Conservation (phyloP, 2,329 filamentous ascomycete species). For the Cladosporium halotolerans region DNA sequence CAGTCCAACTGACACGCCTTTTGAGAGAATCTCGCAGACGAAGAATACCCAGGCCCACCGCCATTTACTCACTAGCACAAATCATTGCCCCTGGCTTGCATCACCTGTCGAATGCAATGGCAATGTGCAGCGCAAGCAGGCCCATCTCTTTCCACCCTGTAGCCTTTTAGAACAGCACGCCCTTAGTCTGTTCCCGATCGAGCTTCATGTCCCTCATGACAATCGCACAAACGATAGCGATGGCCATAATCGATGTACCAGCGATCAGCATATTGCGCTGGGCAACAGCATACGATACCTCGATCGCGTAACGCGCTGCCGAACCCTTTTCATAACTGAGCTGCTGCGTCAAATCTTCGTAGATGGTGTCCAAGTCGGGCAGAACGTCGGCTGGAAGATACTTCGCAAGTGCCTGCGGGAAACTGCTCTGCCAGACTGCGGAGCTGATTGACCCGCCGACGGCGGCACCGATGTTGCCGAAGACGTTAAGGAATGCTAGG, state of each 20-base stretch:
- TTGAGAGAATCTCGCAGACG: too few relatives aligned
- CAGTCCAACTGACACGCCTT: too few relatives aligned
- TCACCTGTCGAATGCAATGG: too few relatives aligned
- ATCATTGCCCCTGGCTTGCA: too few relatives aligned
- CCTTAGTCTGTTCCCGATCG: slow-evolving; percentile 14
- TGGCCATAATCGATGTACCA: slow-evolving; percentile 18
- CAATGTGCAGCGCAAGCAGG: too few relatives aligned
- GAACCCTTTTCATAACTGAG: slow-evolving; percentile 47
- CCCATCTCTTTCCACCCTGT: too few relatives aligned
- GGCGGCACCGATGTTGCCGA: slow-evolving; percentile 40
- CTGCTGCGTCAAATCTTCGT: slow-evolving; percentile 49
- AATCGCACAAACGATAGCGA: slow-evolving; percentile 12
- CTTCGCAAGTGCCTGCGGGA: slow-evolving; percentile 17
- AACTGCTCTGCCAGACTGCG: slow-evolving; percentile 23
- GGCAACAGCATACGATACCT: slow-evolving; percentile 30
- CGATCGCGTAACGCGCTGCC: slow-evolving; percentile 41
- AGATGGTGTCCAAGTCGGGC: slow-evolving; percentile 33
- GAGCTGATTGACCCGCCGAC: slow-evolving; percentile 41
- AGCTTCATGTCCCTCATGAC: slow-evolving; percentile 20
- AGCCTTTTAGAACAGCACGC: slow-evolving; percentile 5
- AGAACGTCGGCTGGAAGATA: slow-evolving; percentile 12
- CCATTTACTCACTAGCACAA: too few relatives aligned
- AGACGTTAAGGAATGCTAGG: slow-evolving; percentile 30
- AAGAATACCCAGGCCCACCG: too few relatives aligned
- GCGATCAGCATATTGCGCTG: slow-evolving; percentile 34